phyloP scores from a whole-genome alignment of 768 basidiomycete genomes.

The Leccinum boreale region DNA sequence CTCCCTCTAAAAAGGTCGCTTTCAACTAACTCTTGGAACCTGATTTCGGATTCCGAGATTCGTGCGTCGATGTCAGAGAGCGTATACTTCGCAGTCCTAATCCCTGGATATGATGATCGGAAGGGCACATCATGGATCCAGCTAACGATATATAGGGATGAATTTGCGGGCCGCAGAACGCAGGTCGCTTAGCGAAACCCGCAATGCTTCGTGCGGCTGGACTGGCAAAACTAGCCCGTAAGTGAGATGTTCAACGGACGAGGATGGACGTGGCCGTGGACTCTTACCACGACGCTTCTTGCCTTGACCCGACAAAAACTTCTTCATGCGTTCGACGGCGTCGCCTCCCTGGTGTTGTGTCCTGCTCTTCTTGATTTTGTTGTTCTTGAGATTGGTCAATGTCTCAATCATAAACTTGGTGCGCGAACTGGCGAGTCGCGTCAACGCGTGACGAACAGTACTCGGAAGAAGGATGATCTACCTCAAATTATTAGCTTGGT shows the following conservation, averaged over 20 bases:
- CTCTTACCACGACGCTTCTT: no score
- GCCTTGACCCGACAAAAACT: no score
- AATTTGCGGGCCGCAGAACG: conserved; percentile 50
- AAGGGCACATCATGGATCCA: not conserved
- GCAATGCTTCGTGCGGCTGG: conserved; percentile 78
- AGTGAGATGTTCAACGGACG: not conserved
- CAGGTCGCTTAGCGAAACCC: conserved; percentile 82
- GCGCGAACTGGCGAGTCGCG: conserved; percentile 59
- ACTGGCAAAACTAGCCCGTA: conserved; percentile 43
- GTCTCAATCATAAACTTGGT: no score
- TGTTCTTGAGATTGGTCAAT: no score
- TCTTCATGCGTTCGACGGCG: no score
- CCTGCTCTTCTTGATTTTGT: no score
- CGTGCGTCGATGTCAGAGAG: not conserved
- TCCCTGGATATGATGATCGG: not conserved
- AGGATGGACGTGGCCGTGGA: no score
- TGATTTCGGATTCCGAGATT: not conserved
- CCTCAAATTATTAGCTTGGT: conserved; percentile 50
- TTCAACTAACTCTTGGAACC: not conserved
- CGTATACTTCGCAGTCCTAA: no score
- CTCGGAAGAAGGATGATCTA: conserved; percentile 18
- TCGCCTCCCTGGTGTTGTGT: no score
- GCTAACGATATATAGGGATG: no score
- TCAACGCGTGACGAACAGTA: not conserved
- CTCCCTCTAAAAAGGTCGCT: not conserved